phyloP scores from a whole-genome alignment of 805 yeast species.

The Zygosaccharomyces gambellarensis region DNA sequence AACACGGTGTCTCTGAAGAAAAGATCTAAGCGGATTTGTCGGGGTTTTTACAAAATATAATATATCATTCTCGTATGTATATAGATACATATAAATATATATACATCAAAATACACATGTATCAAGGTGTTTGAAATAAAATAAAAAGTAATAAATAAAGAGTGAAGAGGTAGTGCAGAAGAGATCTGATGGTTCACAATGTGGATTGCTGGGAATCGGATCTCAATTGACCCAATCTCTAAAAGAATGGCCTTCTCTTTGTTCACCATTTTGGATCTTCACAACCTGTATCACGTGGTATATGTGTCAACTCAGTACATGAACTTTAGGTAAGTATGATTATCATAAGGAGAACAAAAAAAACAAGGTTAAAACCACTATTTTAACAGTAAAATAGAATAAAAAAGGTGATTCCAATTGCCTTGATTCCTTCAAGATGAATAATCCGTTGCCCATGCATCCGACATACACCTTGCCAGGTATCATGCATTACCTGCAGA shows the following conservation, averaged over 20 bases:
- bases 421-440: conserved; percentile 4
- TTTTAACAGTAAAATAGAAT: not conserved
- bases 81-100: not conserved
- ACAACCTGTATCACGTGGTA: not conserved
- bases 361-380: not conserved
- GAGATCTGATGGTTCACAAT: not conserved
- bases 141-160: not conserved
- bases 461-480: conserved; percentile 40
- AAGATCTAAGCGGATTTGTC: conserved; percentile 62
- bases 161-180: too few relatives aligned
- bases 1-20: conserved; percentile 88
- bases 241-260: not conserved
- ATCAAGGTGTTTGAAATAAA: not conserved
- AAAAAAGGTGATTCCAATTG: not conserved
- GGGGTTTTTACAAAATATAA: not conserved
- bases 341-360: not conserved
- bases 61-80: conserved; percentile 1
- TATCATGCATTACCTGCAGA: conserved; percentile 58
- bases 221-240: not conserved
- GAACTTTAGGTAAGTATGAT: not conserved
- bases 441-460: conserved; percentile 15
- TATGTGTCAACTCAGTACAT: not conserved
- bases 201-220: too few relatives aligned
- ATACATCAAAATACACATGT: not conserved
- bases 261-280: too few relatives aligned